Evolutionary conservation across 2,329 filamentous ascomycete genomes (phyloP), one percentile per base, ranked within the genome.

Genomic region (Fusarium drepaniforme): DNA sequence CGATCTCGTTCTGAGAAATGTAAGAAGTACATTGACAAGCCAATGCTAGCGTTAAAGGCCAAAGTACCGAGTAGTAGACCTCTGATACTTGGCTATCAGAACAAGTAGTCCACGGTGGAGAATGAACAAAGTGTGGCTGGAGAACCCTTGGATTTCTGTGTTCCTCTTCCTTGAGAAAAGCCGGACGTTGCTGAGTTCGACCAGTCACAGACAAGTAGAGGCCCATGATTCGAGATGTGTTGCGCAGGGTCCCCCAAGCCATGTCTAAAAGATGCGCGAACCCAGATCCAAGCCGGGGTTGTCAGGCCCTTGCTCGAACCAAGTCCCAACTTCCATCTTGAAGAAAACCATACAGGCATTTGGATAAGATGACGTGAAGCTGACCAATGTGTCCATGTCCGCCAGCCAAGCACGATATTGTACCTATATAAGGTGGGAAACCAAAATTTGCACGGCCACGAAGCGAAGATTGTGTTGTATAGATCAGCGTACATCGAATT

Each of bases 201-300:
- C 73, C 72, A 75, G 42, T 75, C 49, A 72, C 49, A 67, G 28
- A 23, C 28, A 40, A 75, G 59, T 18, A 75, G 51, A 57, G 30
- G 72, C 63, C 73, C 72, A 75, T 73, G 72, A 59, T 59, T 40
- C 37, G 40, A 63, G 38, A 44, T 33, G 38, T 44, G 62, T 30
- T 25, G 25, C 25, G 25, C 62, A 57, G 49, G n/a, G 46, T 6
- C 33, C 30, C 28, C 37, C 18, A 64, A 64, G 49, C 18, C 13
- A n/a, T 15, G 49, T 57, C 33, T 21, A 25, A 30, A 49, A 28
- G 25, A 37, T 30, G 49, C 51, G 64, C 53, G 46, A 30, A 62
- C 25, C 56, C 9, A 64, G 63, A 65, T 70, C 37, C 9, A 42
- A 49, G 16, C 30, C 12, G 57, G 33, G 61, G 28, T 28, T 46